Evolutionary conservation across 1,284 basidiomycete genomes (phyloP), one percentile per base, ranked within the genome.

Genomic region (Ustilago nuda): DNA sequence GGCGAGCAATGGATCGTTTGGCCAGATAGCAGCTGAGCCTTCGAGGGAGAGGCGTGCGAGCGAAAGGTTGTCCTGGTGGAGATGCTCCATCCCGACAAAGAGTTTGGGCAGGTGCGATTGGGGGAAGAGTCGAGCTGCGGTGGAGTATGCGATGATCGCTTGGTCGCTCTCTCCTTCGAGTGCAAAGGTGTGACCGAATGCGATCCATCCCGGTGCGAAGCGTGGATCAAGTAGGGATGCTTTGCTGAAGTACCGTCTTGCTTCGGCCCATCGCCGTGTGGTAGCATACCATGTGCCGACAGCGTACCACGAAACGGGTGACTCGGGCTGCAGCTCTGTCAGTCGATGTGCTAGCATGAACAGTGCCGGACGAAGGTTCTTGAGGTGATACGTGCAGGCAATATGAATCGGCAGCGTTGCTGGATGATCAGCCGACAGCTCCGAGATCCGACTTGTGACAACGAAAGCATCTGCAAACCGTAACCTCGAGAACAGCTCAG

Each of bases 81-180:
- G 92, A 79, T 99, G 94, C 84, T 99, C 96, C 94, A 98, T 98
- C 2, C 96, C 97, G 55, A 99, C 94, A 85, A 95, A 99, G 86
- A 98, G 91, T 56, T 95, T 88, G 1, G 97, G 95, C 7, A 99
- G 88, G 87, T 98, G 95, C 1, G 94, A 94, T 15, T 94, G 94
- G 61, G 92, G 93, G 84, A 98, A 98, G 87, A 98, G 92, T 36
- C 95, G 89, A 2, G 94, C 93, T 56, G 94, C 95, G 0, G 97
- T 99, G 13, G 95, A 96, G 87, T 99, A 99, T 1, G 97, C 95
- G 0, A 94, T 98, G 52, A 99, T 93, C 1, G 97, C 97, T 83
- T 98, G 95, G 81, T 99, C 97, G 46, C 77, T 87, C 96, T 99
- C 97, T 17, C 96, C 95, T 86, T 99, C 96, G 72, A 94, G 89